Evolutionary conservation across 1,284 basidiomycete genomes (phyloP), one percentile per base, ranked within the genome.

Genomic region (Ustilago nuda): DNA sequence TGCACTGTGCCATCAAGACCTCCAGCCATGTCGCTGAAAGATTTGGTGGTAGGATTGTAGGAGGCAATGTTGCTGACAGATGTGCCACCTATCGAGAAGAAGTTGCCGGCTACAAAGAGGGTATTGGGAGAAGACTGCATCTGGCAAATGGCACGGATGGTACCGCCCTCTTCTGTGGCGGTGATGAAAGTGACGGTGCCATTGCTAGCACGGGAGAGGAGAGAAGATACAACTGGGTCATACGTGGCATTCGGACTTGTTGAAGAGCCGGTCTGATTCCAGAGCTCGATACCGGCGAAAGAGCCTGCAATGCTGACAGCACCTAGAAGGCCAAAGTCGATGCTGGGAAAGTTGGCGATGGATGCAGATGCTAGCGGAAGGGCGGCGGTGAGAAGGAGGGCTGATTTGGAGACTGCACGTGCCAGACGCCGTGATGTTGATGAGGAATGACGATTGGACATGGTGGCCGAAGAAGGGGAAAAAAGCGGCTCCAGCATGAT

Each of bases 1-100:
- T 90, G 88, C 7, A 98, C 89, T 52, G 89, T 87, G 46, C 93
- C 94, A 75, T 94, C 83, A 17, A 84, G 61, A 43, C 81, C 81
- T 41, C 74, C 80, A 35, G 63, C 76, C 59, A 84, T 67, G 32
- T 61, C 57, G 46, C 33, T 19, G 60, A 79, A 80, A 0, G 55
- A 23, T 11, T 67, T 67, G 5, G 76, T 61, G 13, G 62, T 23
- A 2, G 78, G 72, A 36, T 84, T 61, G 66, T 78, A 83, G 41
- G 74, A 52, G 33, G 81, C 83, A 37, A 85, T 71, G 68, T 83
- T 83, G 67, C 72, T 77, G 46, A 78, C 74, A 15, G 71, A 56
- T 11, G 61, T 73, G 43, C 73, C 79, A 12, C 76, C 83, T 56
- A 87, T 66, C 8, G 76, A 58, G 46, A 73, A 72, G 57, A 87